Percentiles rank a stretch among this genome's conserved stretches.
Evolutionary conservation across 352 stramenopile species (phyloP).

Genomic region (Peronospora destructor): DNA sequence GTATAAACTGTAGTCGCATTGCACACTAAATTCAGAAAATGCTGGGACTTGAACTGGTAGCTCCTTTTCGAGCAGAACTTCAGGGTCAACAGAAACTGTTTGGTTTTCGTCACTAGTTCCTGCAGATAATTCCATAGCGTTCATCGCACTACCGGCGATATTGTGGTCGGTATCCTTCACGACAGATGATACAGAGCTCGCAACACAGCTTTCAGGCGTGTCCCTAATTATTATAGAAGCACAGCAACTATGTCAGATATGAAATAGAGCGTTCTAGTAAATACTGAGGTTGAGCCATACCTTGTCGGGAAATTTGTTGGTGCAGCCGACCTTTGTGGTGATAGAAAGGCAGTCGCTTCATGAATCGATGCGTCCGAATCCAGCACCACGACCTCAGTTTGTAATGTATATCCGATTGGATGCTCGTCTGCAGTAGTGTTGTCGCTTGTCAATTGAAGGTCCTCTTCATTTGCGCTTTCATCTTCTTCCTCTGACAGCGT

Average conservation of each 20-base stretch:
- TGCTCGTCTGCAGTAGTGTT: conserved; percentile 2
- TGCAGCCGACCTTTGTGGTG: background rate
- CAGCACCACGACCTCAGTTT: conserved; percentile 12
- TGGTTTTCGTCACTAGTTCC: conserved; percentile 2
- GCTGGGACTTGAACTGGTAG: background rate
- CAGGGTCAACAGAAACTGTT: background rate
- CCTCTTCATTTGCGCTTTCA: background rate
- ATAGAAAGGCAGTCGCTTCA: background rate
- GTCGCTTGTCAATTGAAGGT: background rate
- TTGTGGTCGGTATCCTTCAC: background rate
- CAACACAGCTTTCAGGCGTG: conserved; percentile 8
- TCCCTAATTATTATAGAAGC: conserved; percentile 8
- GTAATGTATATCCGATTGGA: background rate
- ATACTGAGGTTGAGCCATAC: conserved; percentile 9
- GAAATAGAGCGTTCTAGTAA: background rate
- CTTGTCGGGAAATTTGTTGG: conserved; percentile 11
- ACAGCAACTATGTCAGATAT: conserved; percentile 1
- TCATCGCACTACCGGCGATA: background rate
- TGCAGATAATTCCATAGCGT: background rate
- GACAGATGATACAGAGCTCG: conserved; percentile 7
- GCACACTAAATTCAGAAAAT: background rate
- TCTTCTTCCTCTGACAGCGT: conserved; percentile 1
- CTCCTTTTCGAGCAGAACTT: background rate
- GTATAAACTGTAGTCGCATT: background rate
- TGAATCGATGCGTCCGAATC: background rate